Evolutionary conservation across 78 protist species (phyloP).

Genomic region (Creolimax fragrantissima): DNA sequence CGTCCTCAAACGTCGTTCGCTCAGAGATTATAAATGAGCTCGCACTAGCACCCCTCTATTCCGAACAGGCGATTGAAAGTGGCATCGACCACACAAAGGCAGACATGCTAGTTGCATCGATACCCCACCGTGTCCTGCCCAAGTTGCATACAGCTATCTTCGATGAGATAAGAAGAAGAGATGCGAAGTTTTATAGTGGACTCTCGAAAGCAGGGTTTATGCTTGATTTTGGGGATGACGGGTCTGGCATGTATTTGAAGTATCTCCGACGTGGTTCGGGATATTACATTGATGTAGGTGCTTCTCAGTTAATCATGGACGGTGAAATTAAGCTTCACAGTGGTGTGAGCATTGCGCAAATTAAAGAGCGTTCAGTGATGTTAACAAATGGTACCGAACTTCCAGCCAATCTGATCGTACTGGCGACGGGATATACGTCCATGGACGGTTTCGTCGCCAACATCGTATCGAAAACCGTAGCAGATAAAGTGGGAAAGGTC

Average conservation of each 20-base stretch:
- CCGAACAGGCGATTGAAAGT: background rate
- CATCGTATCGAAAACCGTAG: background rate
- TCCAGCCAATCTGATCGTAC: background rate
- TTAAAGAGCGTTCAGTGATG: background rate
- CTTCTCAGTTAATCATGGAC: background rate
- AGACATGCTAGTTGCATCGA: background rate
- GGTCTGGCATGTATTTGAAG: constrained; percentile 6
- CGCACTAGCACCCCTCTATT: background rate
- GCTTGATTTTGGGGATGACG: background rate
- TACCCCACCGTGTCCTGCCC: background rate
- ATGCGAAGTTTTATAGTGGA: background rate
- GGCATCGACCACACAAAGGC: background rate
- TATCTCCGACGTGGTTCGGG: constrained; percentile 12
- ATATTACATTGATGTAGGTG: constrained; percentile 2
- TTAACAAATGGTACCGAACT: background rate
- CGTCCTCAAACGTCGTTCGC: background rate
- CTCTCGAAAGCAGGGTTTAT: background rate
- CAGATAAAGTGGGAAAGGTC: background rate
- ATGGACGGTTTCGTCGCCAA: background rate
- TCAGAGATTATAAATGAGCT: background rate
- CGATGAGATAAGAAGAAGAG: background rate
- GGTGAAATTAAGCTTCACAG: background rate
- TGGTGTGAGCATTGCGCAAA: background rate
- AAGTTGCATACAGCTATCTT: background rate
- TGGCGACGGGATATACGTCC: background rate